Evolutionary conservation across 495 filamentous ascomycete species (phyloP), one percentile per base, ranked within the genome.

Genomic region (Neurospora pannonica): DNA sequence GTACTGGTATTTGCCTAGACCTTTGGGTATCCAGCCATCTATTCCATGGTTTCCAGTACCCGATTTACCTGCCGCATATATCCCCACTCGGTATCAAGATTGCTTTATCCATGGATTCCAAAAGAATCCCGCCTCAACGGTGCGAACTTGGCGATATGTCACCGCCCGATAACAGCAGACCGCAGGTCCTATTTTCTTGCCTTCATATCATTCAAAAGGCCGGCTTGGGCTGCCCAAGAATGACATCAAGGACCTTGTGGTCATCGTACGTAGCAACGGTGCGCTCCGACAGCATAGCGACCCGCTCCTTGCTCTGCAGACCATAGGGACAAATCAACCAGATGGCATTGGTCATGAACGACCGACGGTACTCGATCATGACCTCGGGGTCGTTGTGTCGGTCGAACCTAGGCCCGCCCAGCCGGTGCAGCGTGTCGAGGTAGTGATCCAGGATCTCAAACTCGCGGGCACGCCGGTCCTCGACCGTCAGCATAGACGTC

Each of bases 401-500:
- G 37, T 77, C 75, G 24, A 80, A 86, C 69, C 40, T 43, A 8
- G 75, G 76, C 6, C 77, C 79, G 31, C 77, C 77, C 9, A 78
- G 74, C 21, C 42, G 60, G 34, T 72, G 54, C n/a, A 78, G 71
- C 76, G 74, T 71, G 90, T 71, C 86, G 88, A 71, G 91, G 89
- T 36, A 80, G 60, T 77, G 77, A 83, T 93, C 24, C 86, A 92
- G 71, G 87, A 90, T 43, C 76, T 93, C 77, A 92, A 93, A 77
- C 84, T 94, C 75, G 85, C 93, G 75, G 87, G 88, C 8, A 86
- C 92, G 15, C 89, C 93, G 83, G 87, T 91, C 75, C 88, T 91
- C 38, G 88, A 91, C 78, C 86, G 89, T 74, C n/a, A 80, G 21
- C 39, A 74, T 76, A 2, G 77, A 71, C 28, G 74, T 73, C 54